Percentiles rank a stretch among this genome's conserved stretches.
Conservation (phyloP, 2,329 filamentous ascomycete species). For the Phialophora verrucosa region DNA sequence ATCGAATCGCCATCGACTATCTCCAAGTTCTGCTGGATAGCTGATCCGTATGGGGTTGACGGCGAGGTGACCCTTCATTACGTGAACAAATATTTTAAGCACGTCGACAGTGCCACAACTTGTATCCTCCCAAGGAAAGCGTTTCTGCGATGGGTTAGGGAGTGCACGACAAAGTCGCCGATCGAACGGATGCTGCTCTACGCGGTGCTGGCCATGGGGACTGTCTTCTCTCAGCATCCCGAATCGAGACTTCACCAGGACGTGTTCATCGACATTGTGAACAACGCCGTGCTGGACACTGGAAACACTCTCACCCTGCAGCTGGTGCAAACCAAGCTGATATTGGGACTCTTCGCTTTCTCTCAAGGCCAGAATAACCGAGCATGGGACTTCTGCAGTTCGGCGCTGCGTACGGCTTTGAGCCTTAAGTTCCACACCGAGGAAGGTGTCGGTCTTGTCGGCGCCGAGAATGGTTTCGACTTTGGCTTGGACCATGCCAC, state of each 20-base stretch:
- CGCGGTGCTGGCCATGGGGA: slow-evolving; percentile 63
- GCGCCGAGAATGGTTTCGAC: slow-evolving; percentile 56
- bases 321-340: slow-evolving; percentile 69
- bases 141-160: slow-evolving; percentile 62
- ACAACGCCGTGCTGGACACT: slow-evolving; percentile 61
- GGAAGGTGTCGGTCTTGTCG: slow-evolving; percentile 54
- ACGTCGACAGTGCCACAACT: slow-evolving; percentile 61
- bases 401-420: slow-evolving; percentile 65
- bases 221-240: slow-evolving; percentile 55
- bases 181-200: slow-evolving; percentile 67
- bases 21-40: slow-evolving; percentile 49
- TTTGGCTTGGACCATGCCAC: slow-evolving; percentile 64
- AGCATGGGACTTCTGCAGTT: slow-evolving; percentile 68
- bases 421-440: slow-evolving; percentile 70
- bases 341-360: slow-evolving; percentile 70
- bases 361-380: slow-evolving; percentile 64
- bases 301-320: slow-evolving; percentile 64
- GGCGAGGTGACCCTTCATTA: slow-evolving; percentile 58
- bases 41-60: slow-evolving; percentile 61
- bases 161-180: slow-evolving; percentile 54
- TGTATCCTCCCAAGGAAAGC: slow-evolving; percentile 61
- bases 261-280: slow-evolving; percentile 61
- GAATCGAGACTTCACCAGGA: slow-evolving; percentile 54
- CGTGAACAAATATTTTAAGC: slow-evolving; percentile 62
- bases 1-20: slow-evolving; percentile 14